Percentiles rank a stretch among this genome's conserved stretches.
phyloP scores from a whole-genome alignment of 768 basidiomycete genomes.

The Lyophyllum semitale region DNA sequence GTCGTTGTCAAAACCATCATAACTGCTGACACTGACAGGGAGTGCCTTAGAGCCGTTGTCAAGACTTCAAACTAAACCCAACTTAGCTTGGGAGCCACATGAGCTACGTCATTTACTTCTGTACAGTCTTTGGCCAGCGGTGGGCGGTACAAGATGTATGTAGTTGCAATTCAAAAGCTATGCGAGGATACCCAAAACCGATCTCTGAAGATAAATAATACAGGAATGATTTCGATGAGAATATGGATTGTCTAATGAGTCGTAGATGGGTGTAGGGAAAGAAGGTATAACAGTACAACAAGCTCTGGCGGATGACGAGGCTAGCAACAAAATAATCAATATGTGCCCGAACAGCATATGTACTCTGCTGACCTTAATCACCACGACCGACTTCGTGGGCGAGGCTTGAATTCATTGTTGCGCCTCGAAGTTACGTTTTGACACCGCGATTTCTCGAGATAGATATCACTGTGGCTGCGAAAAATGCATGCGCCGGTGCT shows the following conservation, averaged over 20 bases:
- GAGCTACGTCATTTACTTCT: neutral
- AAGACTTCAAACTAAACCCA: slow-evolving; percentile 1
- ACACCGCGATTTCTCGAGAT: slow-evolving; percentile 47
- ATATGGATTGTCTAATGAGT: neutral
- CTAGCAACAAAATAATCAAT: neutral
- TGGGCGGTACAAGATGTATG: neutral
- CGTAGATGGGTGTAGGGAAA: neutral
- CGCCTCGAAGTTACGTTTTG: slow-evolving; percentile 14
- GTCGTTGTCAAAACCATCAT: neutral
- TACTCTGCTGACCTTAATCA: neutral
- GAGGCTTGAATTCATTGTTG: neutral
- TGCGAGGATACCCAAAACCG: neutral
- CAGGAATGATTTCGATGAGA: neutral
- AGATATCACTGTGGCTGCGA: slow-evolving; percentile 63
- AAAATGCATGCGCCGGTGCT: slow-evolving; percentile 44
- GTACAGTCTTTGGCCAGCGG: neutral
- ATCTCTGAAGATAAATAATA: neutral
- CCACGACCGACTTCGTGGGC: neutral
- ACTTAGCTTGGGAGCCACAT: neutral
- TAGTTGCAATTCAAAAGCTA: neutral
- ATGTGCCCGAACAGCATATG: neutral
- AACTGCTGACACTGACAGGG: neutral
- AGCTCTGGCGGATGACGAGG: neutral
- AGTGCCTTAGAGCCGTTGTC: neutral
- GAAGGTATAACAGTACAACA: neutral